These are phyloP conservation scores for Plasmodium knowlesi DNA, from an alignment of 169 alveolate species.

Conservation along the genomic window DNA sequence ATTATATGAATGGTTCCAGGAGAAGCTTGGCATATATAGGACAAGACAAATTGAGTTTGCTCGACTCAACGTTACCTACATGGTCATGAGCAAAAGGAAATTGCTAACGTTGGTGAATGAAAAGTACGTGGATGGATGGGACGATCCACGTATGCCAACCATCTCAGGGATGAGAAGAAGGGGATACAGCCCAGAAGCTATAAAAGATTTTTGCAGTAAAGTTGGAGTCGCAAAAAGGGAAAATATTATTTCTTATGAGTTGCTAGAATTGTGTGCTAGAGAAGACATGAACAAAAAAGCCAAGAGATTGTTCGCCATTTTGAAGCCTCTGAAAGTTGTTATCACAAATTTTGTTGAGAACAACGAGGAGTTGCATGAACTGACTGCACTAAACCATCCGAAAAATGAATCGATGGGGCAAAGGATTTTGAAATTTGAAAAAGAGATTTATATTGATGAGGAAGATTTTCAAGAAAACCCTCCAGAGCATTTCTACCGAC, in stretches of 20 bases:
- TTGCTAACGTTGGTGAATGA: conserved; percentile 93
- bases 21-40: conserved; percentile 87
- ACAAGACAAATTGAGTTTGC: conserved; percentile 96
- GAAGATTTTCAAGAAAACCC: conserved; percentile 87
- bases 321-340: conserved; percentile 82
- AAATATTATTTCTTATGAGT: conserved; percentile 92
- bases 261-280: conserved; percentile 94
- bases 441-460: conserved; percentile 85
- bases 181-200: conserved; percentile 95
- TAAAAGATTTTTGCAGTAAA: conserved; percentile 90
- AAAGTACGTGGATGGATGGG: conserved; percentile 97
- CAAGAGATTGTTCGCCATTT: conserved; percentile 78
- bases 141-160: conserved; percentile 99
- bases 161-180: conserved; percentile 97
- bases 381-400: conserved; percentile 61
- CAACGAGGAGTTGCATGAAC: background rate
- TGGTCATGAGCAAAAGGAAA: conserved; percentile 96
- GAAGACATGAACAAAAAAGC: conserved; percentile 83
- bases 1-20: conserved; percentile 98
- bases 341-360: conserved; percentile 72
- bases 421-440: conserved; percentile 67
- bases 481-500: conserved; percentile 81
- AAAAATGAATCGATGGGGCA: conserved; percentile 45
- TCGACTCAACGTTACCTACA: conserved; percentile 96
- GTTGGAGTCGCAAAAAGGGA: conserved; percentile 98